A percentile compares a stretch with the other conserved stretches of the same genome.
Evolutionary conservation across 345 rosid genomes (phyloP).

Genomic region (Murraya koenigii): DNA sequence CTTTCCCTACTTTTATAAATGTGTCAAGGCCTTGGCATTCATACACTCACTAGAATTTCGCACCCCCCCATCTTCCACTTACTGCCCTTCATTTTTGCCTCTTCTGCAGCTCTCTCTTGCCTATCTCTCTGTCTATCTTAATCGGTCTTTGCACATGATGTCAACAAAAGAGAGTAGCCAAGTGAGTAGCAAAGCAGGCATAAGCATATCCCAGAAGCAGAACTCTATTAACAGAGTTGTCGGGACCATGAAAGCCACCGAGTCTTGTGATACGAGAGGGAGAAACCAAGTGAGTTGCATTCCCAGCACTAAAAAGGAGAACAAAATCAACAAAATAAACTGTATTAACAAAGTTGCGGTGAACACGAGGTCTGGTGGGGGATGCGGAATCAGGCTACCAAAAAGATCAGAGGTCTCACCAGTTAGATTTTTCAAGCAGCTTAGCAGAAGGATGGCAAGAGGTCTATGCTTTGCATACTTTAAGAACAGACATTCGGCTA

Average conservation of each 20-base stretch:
- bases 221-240: constrained; percentile 2
- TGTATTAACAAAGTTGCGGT: constrained; percentile 9
- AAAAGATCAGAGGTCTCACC: constrained; percentile 44
- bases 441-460: constrained; percentile 40
- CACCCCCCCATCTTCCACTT: neutral
- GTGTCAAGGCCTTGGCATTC: constrained; percentile 7
- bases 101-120: constrained; percentile 6
- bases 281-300: constrained; percentile 18
- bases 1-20: constrained; percentile 10
- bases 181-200: constrained; percentile 4
- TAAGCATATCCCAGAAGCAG: constrained; percentile 1
- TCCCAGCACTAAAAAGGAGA: constrained; percentile 16
- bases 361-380: constrained; percentile 27
- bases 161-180: constrained; percentile 27
- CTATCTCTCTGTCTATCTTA: neutral
- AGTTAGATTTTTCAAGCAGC: constrained; percentile 40
- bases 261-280: constrained; percentile 40
- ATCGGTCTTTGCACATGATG: neutral
- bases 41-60: neutral
- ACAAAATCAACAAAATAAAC: constrained; percentile 8
- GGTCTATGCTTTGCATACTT: constrained; percentile 38
- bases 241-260: constrained; percentile 26
- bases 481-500: constrained; percentile 35
- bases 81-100: neutral
- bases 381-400: constrained; percentile 50